phyloP scores from a whole-genome alignment of 1,284 basidiomycete species.

The Ustilago shanxiensis region DNA sequence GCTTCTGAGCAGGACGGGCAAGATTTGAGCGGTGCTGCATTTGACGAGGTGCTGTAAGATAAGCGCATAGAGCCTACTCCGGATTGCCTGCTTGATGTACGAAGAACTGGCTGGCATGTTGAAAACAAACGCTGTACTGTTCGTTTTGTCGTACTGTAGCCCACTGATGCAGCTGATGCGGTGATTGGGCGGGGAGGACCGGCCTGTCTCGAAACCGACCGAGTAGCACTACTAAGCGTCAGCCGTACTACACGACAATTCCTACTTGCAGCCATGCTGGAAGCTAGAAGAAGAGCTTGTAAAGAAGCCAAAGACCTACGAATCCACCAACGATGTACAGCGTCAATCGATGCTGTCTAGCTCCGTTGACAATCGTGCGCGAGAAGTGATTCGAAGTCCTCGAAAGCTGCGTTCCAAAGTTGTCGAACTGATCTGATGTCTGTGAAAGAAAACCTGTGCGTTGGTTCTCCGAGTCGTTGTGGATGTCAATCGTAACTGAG shows the following conservation, averaged over 20 bases:
- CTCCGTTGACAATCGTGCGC: slow-evolving; percentile 43
- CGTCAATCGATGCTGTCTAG: slow-evolving; percentile 54
- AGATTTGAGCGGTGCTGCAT: slow-evolving; percentile 30
- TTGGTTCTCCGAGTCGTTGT: slow-evolving; percentile 64
- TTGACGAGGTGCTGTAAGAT: slow-evolving; percentile 14
- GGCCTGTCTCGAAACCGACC: neutral
- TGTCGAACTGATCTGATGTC: slow-evolving; percentile 56
- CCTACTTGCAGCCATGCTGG: slow-evolving; percentile 3
- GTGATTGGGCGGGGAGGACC: neutral
- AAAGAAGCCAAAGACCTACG: slow-evolving; percentile 57
- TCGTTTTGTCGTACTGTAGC: neutral
- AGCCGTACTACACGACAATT: slow-evolving; percentile 1
- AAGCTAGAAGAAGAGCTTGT: slow-evolving; percentile 48
- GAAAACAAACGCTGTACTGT: neutral
- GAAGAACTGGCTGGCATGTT: neutral
- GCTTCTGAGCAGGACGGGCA: slow-evolving; percentile 42
- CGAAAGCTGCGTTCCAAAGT: slow-evolving; percentile 40
- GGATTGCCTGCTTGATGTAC: neutral
- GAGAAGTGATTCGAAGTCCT: slow-evolving; percentile 56
- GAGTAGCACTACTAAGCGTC: neutral
- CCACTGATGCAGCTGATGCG: neutral
- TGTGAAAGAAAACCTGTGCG: slow-evolving; percentile 35
- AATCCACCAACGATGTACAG: slow-evolving; percentile 56
- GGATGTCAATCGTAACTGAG: slow-evolving; percentile 65
- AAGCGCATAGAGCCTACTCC: neutral